A percentile compares a stretch with the other conserved stretches of the same genome.
Evolutionary conservation across 176 grass and related monocot species (phyloP).

Genomic region (Aegilops bicornis): DNA sequence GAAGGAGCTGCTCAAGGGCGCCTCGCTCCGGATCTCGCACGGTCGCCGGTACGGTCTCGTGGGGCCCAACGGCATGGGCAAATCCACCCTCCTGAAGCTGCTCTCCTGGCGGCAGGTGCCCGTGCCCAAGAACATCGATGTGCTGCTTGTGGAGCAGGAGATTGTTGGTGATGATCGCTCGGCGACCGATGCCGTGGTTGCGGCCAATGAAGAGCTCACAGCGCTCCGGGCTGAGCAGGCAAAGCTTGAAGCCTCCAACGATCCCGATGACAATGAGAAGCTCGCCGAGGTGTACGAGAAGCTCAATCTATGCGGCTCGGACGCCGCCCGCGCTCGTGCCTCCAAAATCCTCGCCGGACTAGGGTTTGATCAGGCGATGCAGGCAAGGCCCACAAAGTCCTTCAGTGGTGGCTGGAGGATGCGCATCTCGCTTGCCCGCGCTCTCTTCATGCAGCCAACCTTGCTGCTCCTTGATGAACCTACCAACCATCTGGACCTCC

Average conservation of each 20-base stretch:
- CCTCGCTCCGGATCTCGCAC: conserved; percentile 56
- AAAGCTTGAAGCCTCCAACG: not conserved
- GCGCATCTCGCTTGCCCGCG: conserved; percentile 37
- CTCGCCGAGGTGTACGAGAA: conserved; percentile 56
- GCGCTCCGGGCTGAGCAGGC: not conserved
- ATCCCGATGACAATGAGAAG: not conserved
- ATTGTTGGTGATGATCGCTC: conserved; percentile 48
- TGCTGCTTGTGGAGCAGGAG: conserved; percentile 66
- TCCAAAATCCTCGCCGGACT: conserved; percentile 65
- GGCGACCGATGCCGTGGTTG: conserved; percentile 50
- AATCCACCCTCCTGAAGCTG: conserved; percentile 59
- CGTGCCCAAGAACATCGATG: conserved; percentile 57
- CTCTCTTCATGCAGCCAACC: conserved; percentile 72
- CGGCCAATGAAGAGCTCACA: not conserved
- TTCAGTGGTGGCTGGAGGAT: conserved; percentile 3
- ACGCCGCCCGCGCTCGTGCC: conserved; percentile 48
- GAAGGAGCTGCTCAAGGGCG: conserved; percentile 53
- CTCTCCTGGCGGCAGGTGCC: conserved; percentile 61
- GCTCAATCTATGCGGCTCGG: conserved; percentile 45
- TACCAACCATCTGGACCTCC: conserved; percentile 68
- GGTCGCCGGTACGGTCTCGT: conserved; percentile 52
- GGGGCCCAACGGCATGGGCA: conserved; percentile 68
- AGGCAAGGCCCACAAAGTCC: not conserved
- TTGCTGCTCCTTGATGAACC: conserved; percentile 60
- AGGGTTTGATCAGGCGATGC: conserved; percentile 37